Evolutionary conservation across 2,329 filamentous ascomycete species (phyloP).

Genomic region (Nothopassalora personata): DNA sequence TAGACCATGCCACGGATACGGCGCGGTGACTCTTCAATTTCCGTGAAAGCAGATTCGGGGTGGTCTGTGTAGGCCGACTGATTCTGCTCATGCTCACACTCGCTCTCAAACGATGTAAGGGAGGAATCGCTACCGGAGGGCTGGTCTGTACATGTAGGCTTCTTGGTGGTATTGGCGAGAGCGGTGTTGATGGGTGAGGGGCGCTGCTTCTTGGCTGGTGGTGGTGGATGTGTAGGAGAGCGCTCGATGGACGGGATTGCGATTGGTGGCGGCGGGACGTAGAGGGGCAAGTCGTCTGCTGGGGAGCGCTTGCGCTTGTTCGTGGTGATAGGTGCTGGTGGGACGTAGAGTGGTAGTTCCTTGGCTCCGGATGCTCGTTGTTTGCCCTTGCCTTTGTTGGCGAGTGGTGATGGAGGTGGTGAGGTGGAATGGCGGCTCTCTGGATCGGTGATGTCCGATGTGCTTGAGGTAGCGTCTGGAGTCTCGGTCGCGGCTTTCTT

Average conservation of each 20-base stretch:
- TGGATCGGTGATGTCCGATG: neutral
- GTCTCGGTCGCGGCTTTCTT: neutral
- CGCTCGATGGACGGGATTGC: neutral
- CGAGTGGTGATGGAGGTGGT: neutral
- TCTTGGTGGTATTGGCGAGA: neutral
- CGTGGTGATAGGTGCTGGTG: neutral
- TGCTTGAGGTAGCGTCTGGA: neutral
- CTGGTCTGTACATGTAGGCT: neutral
- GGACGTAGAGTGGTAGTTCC: neutral
- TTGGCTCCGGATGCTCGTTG: neutral
- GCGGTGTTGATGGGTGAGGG: neutral
- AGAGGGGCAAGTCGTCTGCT: neutral
- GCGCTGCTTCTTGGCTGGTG: neutral
- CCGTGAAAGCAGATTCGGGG: neutral
- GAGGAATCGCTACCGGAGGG: neutral
- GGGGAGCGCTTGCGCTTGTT: neutral
- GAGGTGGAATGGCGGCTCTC: neutral
- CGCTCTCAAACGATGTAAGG: neutral
- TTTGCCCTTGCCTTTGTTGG: neutral
- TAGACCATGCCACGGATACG: conserved; percentile 1
- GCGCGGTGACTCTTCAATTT: neutral
- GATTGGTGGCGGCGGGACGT: neutral
- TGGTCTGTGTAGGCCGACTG: too few species aligned
- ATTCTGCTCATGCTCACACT: neutral
- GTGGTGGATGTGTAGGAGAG: neutral